These are phyloP conservation scores for Cyberlindnera subsufficiens DNA, from an alignment of 805 yeast genomes.

Conservation along the genomic window DNA sequence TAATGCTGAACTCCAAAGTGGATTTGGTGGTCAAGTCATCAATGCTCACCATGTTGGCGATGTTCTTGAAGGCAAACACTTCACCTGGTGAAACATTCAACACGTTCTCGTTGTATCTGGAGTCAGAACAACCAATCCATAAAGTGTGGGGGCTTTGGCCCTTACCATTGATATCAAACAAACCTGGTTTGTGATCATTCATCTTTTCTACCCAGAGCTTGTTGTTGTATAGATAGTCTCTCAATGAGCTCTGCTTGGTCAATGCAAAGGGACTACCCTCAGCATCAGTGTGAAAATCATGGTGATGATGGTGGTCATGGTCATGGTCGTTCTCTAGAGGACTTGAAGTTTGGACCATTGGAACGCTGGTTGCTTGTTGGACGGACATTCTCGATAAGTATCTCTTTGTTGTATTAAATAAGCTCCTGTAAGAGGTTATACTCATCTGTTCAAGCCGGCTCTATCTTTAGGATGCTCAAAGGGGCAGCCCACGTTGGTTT, in stretches of 20 bases:
- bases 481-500: too few species aligned
- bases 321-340: neutral
- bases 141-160: constrained; percentile 93
- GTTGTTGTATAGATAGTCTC: constrained; percentile 45
- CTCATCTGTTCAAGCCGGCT: too few species aligned
- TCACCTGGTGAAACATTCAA: constrained; percentile 85
- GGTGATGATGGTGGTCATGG: constrained; percentile 8
- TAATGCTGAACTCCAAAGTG: constrained; percentile 83
- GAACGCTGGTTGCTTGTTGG: too few species aligned
- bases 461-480: too few species aligned
- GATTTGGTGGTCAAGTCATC: constrained; percentile 71
- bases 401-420: too few species aligned
- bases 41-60: constrained; percentile 68
- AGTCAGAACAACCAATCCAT: constrained; percentile 93
- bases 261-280: constrained; percentile 26
- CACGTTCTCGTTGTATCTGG: constrained; percentile 78
- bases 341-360: too few species aligned
- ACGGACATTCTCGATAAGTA: too few species aligned
- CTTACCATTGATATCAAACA: constrained; percentile 44
- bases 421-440: too few species aligned
- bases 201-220: constrained; percentile 36
- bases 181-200: constrained; percentile 20
- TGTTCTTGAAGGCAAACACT: constrained; percentile 80
- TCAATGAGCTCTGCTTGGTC: constrained; percentile 39
- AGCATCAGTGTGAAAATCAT: constrained; percentile 6